Evolutionary conservation across 768 basidiomycete species (phyloP), one percentile per base, ranked within the genome.

Genomic region (Boletus huronensis): DNA sequence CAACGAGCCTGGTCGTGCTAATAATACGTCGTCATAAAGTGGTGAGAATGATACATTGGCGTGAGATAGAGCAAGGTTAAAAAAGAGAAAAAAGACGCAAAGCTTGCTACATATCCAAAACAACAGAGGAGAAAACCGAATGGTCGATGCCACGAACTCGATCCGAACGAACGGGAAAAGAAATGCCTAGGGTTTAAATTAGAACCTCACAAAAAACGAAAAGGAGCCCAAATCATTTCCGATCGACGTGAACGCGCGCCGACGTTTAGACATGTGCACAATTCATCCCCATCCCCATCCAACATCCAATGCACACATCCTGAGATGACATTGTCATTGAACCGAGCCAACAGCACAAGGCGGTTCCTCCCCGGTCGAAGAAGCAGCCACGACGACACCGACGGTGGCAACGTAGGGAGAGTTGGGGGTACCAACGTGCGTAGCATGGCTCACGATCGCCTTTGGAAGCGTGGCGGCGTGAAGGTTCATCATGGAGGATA

Each of bases 61-160:
- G 53, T 63, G 58, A 19, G 25, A 55, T 57, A 58, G 41, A 67
- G 45, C 54, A 62, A 55, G 31, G 43, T 2, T 2, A 16, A 32
- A 32, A 38, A 26, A 40, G 3, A 31, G n/a, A 31, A 19, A 42
- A 61, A 31, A 35, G 45, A 10, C 38, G 26, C 29, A 21, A 53
- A 2, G 11, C 41, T 36, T 60, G 40, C 64, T 66, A n/a, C n/a
- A n/a, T n/a, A 68, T 58, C 58, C 60, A 66, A 67, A 66, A 68
- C 61, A 68, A 68, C 56, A 59, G 23, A 36, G 35, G 21, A 54
- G 25, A 58, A 13, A 52, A 47, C 35, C 28, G 40, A 55, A 48
- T 40, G 45, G 23, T 41, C 38, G 9, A 54, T 64, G 58, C 53
- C 26, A 7, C 43, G 14, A 44, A 53, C 26, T 36, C 23, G 21